Conservation (phyloP, 2,329 filamentous ascomycete species). For the Incumbomyces delicatus region DNA sequence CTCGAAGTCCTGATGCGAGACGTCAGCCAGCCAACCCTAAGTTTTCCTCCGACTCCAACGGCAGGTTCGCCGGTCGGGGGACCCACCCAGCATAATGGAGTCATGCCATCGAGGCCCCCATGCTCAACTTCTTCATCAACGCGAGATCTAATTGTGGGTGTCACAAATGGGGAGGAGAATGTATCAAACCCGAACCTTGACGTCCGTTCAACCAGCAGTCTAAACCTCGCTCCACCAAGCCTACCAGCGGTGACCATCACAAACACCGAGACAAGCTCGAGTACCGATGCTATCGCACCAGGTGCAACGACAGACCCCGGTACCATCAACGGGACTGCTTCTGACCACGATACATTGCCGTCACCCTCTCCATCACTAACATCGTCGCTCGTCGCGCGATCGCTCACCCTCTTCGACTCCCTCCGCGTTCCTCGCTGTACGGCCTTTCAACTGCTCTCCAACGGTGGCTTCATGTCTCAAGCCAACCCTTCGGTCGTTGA, state of each 20-base stretch:
- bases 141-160: neutral
- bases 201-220: neutral
- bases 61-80: too few species aligned
- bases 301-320: too few species aligned
- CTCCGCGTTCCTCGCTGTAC: conserved; percentile 11
- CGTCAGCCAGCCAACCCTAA: neutral
- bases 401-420: conserved; percentile 8
- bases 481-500: conserved; percentile 9
- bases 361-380: neutral
- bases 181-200: too few species aligned
- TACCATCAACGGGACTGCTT: too few species aligned
- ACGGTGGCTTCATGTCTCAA: conserved; percentile 12
- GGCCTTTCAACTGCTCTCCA: conserved; percentile 12
- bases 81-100: neutral
- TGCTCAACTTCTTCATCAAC: neutral
- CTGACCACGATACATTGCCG: too few species aligned
- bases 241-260: neutral
- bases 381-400: neutral
- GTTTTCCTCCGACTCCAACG: too few species aligned
- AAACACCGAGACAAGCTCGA: neutral
- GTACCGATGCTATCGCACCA: too few species aligned
- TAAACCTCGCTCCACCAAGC: neutral
- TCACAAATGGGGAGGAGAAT: neutral
- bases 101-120: neutral
- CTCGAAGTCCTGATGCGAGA: conserved; percentile 3